Evolutionary conservation across 345 rosid species (phyloP).

Genomic region (Atalantia buxifolia): DNA sequence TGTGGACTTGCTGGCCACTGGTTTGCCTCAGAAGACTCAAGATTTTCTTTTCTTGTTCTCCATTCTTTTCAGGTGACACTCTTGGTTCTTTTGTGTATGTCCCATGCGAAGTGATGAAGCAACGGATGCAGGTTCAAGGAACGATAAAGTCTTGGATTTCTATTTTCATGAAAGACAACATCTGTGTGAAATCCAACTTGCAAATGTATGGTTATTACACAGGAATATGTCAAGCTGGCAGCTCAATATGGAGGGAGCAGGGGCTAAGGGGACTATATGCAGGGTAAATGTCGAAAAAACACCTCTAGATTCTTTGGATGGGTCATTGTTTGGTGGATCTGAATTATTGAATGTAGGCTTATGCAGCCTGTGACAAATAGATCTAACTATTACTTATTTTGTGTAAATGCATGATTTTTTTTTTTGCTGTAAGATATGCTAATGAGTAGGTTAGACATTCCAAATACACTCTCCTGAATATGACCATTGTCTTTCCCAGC

Average conservation of each 20-base stretch:
- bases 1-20: not conserved
- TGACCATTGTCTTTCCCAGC: not conserved
- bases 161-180: conserved; percentile 35
- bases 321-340: not conserved
- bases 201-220: conserved; percentile 72
- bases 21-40: conserved; percentile 22
- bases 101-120: conserved; percentile 97
- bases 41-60: conserved; percentile 22
- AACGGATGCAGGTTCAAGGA: conserved; percentile 98
- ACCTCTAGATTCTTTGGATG: not conserved
- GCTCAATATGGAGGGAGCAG: conserved; percentile 82
- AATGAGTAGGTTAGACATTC: not conserved
- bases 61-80: conserved; percentile 73
- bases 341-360: not conserved
- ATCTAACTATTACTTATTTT: not conserved
- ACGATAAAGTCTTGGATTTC: conserved; percentile 72
- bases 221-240: conserved; percentile 87
- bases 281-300: conserved; percentile 48
- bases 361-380: not conserved
- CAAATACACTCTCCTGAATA: not conserved
- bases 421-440: not conserved
- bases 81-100: conserved; percentile 91
- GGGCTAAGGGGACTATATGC: conserved; percentile 84
- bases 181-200: conserved; percentile 40
- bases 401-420: not conserved